phyloP scores from a whole-genome alignment of 441 rosid genomes.

The Arabidopsis lyrata region DNA sequence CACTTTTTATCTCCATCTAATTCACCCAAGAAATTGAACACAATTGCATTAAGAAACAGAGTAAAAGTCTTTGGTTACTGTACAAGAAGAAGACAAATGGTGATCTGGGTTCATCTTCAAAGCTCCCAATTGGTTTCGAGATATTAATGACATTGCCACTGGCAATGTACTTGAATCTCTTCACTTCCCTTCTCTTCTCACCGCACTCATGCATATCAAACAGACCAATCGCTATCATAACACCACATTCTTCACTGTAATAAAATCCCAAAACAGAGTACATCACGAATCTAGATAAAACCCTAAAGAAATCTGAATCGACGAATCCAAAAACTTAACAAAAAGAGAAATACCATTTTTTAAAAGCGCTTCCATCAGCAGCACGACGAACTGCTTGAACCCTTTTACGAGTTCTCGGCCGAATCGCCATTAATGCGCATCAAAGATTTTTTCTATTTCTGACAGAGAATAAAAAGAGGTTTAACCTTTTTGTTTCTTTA shows the following conservation, averaged over 20 bases:
- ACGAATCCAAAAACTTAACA: not conserved
- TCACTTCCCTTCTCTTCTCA: conserved; percentile 51
- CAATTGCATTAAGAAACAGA: not conserved
- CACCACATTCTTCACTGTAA: conserved; percentile 63
- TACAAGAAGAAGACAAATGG: conserved; percentile 80
- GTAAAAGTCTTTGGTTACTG: conserved; percentile 30
- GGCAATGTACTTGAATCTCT: conserved; percentile 63
- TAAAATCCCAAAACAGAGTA: conserved; percentile 20
- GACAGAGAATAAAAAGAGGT: conserved; percentile 18
- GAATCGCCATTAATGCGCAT: conserved; percentile 63
- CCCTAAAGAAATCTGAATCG: not conserved
- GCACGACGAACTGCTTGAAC: conserved; percentile 71
- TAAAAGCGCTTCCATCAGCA: conserved; percentile 76
- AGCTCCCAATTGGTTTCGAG: conserved; percentile 26
- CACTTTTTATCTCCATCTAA: no score
- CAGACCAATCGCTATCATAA: conserved; percentile 61
- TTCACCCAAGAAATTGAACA: not conserved
- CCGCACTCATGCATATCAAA: conserved; percentile 78
- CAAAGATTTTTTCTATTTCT: conserved; percentile 39
- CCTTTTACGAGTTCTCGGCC: conserved; percentile 66
- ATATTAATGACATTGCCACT: conserved; percentile 37
- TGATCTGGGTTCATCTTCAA: conserved; percentile 68
- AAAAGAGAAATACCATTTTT: conserved; percentile 58
- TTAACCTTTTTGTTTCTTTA: not conserved
- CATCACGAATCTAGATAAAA: conserved; percentile 10